Percentiles rank a stretch among this genome's conserved stretches.
Conservation (phyloP, 108 stramenopile genomes). For the Aureococcus anophagefferens region DNA sequence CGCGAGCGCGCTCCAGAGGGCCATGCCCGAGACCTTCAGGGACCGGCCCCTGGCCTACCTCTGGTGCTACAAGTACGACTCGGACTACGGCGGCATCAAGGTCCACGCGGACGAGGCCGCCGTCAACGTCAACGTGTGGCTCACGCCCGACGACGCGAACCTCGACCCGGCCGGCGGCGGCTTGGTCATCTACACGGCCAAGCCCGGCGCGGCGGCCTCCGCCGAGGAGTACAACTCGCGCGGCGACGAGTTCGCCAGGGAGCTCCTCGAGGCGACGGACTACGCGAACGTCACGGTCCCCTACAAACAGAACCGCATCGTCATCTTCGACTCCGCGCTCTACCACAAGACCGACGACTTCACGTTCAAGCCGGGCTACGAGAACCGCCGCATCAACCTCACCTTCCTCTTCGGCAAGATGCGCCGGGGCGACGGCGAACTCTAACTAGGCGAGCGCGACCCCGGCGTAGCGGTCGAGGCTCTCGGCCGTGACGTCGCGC, state of each 20-base stretch:
- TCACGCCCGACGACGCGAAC: conserved; percentile 62
- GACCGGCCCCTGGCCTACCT: conserved; percentile 50
- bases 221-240: conserved; percentile 50
- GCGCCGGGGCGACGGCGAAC: background rate
- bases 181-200: conserved; percentile 58
- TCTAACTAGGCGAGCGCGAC: too few relatives aligned
- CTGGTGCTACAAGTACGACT: conserved; percentile 64
- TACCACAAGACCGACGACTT: conserved; percentile 65
- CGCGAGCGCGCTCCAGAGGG: conserved; percentile 40
- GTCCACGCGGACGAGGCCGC: conserved; percentile 66
- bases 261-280: conserved; percentile 39
- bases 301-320: conserved; percentile 59
- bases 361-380: conserved; percentile 52
- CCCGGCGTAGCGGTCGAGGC: too few relatives aligned
- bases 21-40: conserved; percentile 42
- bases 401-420: conserved; percentile 63
- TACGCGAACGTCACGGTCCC: conserved; percentile 65
- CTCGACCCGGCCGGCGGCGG: conserved; percentile 55
- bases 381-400: conserved; percentile 63
- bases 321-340: conserved; percentile 67
- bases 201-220: conserved; percentile 37
- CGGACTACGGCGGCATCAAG: conserved; percentile 51
- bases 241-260: conserved; percentile 41
- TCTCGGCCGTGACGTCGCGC: too few relatives aligned
- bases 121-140: conserved; percentile 70